Conservation (phyloP, 352 stramenopile genomes). For the Pythium catenulatum region DNA sequence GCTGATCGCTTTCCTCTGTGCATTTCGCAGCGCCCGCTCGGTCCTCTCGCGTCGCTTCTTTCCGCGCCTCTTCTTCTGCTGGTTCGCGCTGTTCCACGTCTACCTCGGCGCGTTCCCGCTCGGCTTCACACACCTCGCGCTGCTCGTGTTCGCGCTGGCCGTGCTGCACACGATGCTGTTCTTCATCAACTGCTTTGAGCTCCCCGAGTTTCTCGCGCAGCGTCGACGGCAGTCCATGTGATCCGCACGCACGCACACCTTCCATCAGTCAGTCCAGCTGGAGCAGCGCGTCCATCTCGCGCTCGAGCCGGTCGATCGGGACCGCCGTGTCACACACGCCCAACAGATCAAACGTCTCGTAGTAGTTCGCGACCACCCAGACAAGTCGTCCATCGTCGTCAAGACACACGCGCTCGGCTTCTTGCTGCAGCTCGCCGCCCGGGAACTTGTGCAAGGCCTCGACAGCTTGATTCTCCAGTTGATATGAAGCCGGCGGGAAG, state of each 20-base stretch:
- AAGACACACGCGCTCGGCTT: slow-evolving; percentile 60
- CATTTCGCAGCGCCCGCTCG: slow-evolving; percentile 88
- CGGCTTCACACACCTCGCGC: slow-evolving; percentile 95
- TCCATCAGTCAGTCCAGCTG: background rate
- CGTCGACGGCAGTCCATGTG: background rate
- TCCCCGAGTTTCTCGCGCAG: slow-evolving; percentile 67
- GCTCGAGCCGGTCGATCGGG: slow-evolving; percentile 63
- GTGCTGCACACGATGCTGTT: slow-evolving; percentile 80
- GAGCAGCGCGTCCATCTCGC: slow-evolving; percentile 67
- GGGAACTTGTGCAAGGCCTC: background rate
- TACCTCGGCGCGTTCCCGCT: slow-evolving; percentile 97
- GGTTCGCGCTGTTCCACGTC: slow-evolving; percentile 96
- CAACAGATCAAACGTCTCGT: slow-evolving; percentile 70
- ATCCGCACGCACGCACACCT: background rate
- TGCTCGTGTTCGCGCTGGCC: slow-evolving; percentile 69
- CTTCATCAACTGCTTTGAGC: slow-evolving; percentile 85
- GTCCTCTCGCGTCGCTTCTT: slow-evolving; percentile 89
- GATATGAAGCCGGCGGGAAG: slow-evolving; percentile 63
- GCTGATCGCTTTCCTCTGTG: too few relatives aligned
- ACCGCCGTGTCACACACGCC: slow-evolving; percentile 66
- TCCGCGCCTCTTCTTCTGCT: slow-evolving; percentile 94
- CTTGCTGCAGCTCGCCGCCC: slow-evolving; percentile 61
- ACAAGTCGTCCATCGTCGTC: slow-evolving; percentile 51
- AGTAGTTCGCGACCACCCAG: slow-evolving; percentile 74
- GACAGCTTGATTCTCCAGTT: slow-evolving; percentile 21